phyloP scores from a whole-genome alignment of 1,284 basidiomycete species.

The Puccinia novopanici region DNA sequence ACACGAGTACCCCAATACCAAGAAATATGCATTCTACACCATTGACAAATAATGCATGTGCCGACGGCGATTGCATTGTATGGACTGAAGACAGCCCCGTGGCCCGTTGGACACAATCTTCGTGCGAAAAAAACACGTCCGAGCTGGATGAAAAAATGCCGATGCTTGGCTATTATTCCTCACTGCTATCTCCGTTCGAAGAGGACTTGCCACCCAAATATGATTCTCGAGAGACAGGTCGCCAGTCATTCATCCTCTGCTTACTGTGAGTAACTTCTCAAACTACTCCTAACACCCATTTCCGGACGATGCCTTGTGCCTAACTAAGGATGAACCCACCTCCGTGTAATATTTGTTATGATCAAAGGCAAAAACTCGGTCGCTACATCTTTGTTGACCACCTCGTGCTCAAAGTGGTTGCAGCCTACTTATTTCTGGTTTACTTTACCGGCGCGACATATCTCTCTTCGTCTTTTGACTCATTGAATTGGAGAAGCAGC shows the following conservation, averaged over 20 bases:
- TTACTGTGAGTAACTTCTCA: slow-evolving; percentile 5
- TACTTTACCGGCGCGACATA: not conserved
- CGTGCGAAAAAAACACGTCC: not conserved
- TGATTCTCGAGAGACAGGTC: not conserved
- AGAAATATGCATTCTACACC: not conserved
- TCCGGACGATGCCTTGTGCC: not conserved
- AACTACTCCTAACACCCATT: not conserved
- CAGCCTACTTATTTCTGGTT: not conserved
- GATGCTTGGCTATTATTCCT: not conserved
- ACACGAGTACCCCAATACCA: not conserved
- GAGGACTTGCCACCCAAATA: slow-evolving; percentile 16
- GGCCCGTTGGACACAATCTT: not conserved
- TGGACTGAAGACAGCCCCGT: slow-evolving; percentile 1
- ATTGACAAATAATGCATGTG: not conserved
- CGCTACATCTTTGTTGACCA: not conserved
- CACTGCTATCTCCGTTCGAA: not conserved
- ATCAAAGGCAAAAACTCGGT: not conserved
- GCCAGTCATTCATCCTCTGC: not conserved
- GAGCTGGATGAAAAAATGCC: not conserved
- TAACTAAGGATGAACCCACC: too few relatives aligned
- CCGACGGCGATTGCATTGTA: not conserved
- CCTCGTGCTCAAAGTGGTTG: slow-evolving; percentile 4
- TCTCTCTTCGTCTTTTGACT: not conserved
- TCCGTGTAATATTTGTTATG: too few relatives aligned
- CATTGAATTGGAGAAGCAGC: not conserved